A percentile compares a stretch with the other conserved stretches of the same genome.
Conservation (phyloP, 2,329 filamentous ascomycete species). For the Alternaria atra region DNA sequence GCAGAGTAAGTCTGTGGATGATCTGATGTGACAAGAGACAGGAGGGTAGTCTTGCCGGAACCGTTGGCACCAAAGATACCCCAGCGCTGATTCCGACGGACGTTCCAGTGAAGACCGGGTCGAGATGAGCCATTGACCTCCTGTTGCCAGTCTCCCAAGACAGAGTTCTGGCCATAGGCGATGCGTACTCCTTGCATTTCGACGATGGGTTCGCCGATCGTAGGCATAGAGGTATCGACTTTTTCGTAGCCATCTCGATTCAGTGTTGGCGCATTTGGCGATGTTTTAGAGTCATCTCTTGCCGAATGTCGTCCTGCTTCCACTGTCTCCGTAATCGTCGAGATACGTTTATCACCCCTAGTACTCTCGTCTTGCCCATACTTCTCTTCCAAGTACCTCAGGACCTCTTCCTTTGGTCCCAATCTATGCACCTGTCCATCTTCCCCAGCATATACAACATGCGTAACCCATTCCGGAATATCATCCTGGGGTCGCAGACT, state of each 20-base stretch:
- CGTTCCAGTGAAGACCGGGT: constrained; percentile 80
- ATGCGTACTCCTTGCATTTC: constrained; percentile 89
- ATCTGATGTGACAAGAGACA: constrained; percentile 92
- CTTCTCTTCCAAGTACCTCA: constrained; percentile 55
- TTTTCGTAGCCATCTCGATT: constrained; percentile 46
- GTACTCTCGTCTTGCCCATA: constrained; percentile 34
- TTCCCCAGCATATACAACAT: constrained; percentile 76
- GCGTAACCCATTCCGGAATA: constrained; percentile 89
- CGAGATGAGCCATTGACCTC: constrained; percentile 59
- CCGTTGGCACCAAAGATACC: constrained; percentile 93
- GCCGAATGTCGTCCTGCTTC: constrained; percentile 43
- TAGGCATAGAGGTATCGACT: constrained; percentile 24
- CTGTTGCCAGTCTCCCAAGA: constrained; percentile 82
- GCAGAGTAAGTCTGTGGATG: constrained; percentile 94
- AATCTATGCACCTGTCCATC: constrained; percentile 71
- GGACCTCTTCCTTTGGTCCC: constrained; percentile 71
- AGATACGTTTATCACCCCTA: constrained; percentile 12
- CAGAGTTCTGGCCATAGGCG: constrained; percentile 78
- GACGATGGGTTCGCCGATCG: constrained; percentile 73
- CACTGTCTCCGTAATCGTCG: constrained; percentile 33
- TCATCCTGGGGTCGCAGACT: constrained; percentile 85
- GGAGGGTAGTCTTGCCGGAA: constrained; percentile 93
- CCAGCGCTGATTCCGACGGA: constrained; percentile 85
- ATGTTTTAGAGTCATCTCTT: constrained; percentile 21
- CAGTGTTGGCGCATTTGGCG: constrained; percentile 14